phyloP scores from a whole-genome alignment of 2,329 filamentous ascomycete genomes.

The Claviceps sp. region DNA sequence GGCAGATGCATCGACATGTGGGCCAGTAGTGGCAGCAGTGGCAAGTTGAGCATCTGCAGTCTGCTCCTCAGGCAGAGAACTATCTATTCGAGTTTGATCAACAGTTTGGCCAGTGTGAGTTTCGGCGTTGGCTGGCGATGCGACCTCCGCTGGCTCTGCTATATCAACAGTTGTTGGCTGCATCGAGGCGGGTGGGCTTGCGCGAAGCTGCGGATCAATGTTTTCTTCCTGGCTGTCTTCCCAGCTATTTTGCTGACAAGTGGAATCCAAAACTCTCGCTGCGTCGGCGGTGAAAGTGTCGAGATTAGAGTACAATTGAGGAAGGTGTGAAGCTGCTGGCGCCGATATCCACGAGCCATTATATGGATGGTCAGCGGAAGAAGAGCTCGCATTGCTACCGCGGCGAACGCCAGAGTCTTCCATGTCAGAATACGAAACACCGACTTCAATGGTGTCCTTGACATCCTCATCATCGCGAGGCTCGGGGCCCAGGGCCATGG shows the following conservation, averaged over 20 bases:
- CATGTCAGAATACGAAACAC: constrained; percentile 25
- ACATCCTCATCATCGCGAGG: constrained; percentile 33
- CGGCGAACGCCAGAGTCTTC: constrained; percentile 18
- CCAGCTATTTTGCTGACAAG: no score
- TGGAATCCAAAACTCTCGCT: not conserved
- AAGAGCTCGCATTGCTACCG: constrained; percentile 15
- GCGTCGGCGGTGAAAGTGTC: not conserved
- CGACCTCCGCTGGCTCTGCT: not conserved
- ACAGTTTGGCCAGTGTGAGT: not conserved
- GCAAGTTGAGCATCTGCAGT: not conserved
- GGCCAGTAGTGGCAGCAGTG: not conserved
- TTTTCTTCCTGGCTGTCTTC: not conserved
- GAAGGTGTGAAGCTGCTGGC: constrained; percentile 3
- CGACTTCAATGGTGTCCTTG: constrained; percentile 45
- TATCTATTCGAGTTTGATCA: not conserved
- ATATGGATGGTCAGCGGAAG: constrained; percentile 14
- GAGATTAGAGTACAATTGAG: not conserved
- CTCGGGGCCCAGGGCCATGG: constrained; percentile 19
- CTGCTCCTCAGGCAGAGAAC: not conserved
- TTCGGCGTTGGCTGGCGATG: not conserved
- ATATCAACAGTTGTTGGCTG: not conserved
- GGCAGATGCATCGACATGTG: not conserved
- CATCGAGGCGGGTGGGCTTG: constrained; percentile 1
- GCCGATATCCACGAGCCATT: constrained; percentile 10
- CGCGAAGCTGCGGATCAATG: constrained; percentile 6